Percentiles rank a stretch among this genome's conserved stretches.
phyloP scores from a whole-genome alignment of 1,284 basidiomycete species.

The Lentinus polychrous region DNA sequence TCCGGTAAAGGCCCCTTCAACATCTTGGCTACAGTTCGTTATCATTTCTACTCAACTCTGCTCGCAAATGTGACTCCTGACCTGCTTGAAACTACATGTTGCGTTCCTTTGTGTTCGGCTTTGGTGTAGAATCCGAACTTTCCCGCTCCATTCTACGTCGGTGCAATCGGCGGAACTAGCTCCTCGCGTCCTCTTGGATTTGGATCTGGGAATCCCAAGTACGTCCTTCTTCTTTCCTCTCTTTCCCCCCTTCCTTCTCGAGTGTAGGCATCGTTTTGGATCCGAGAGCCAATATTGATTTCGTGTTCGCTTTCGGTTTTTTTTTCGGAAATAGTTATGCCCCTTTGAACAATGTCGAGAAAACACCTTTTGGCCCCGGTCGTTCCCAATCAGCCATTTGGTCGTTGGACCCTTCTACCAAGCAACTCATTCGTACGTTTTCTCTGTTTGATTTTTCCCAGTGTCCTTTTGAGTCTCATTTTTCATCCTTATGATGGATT shows the following conservation, averaged over 20 bases:
- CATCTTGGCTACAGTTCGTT: slow-evolving; percentile 29
- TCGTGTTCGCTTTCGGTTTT: not conserved
- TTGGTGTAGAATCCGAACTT: slow-evolving; percentile 28
- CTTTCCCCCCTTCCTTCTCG: too few relatives aligned
- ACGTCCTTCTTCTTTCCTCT: too few relatives aligned
- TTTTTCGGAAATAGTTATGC: slow-evolving; percentile 3
- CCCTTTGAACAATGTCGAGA: slow-evolving; percentile 2
- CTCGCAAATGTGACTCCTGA: not conserved
- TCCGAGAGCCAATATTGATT: too few relatives aligned
- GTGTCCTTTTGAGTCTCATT: too few relatives aligned
- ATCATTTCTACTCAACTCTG: not conserved
- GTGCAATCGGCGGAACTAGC: slow-evolving; percentile 12
- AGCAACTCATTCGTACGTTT: slow-evolving; percentile 16
- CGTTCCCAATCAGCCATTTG: slow-evolving; percentile 19
- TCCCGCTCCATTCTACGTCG: slow-evolving; percentile 30
- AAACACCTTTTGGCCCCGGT: slow-evolving; percentile 2
- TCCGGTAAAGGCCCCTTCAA: slow-evolving; percentile 20
- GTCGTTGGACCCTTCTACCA: slow-evolving; percentile 14
- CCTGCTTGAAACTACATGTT: too few relatives aligned
- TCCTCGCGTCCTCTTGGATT: too few relatives aligned
- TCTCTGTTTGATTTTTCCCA: too few relatives aligned
- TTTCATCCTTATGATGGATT: too few relatives aligned
- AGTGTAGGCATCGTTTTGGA: too few relatives aligned
- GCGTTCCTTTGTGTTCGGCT: too few relatives aligned
- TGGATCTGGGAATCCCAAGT: too few relatives aligned